Base-by-base conservation (phyloP, 257 asterid genomes). In the Nicotiana otophora region DNA sequence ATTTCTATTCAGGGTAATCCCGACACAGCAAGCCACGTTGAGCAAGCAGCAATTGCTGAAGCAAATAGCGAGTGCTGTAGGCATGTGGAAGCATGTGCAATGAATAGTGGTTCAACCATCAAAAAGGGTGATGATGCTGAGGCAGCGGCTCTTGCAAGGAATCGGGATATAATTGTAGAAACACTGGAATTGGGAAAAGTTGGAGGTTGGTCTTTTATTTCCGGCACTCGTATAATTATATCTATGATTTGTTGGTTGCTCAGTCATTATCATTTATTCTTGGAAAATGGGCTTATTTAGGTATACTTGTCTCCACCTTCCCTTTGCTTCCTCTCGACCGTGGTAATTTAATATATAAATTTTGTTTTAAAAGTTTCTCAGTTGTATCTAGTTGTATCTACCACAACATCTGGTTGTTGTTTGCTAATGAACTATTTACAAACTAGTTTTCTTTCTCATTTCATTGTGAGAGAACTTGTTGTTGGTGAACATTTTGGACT, bases 121-220 rank as follows among this genome's bases (percentile, higher is more conserved):
- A 88, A 81, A 85, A 84, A 84, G 80, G 75, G 77, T 23, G 88
- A 78, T 76, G 86, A 81, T 33, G 82, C 81, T 81, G 92, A 86
- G 84, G 91, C 61, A 51, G 86, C 81, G 9, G 87, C 83, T 57
- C 66, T 83, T 81, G 84, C 83, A 69, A 87, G 83, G 82, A 86
- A 66, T 58, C 61, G 62, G 84, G 91, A 86, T 72, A 62, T 85
- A 82, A 88, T 86, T 28, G 23, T 33, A 36, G 79, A 82, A 72
- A 28, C n/a, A 58, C 5, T 57, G 68, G 58, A 55, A 23, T 53
- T 19, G 51, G 78, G 54, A 12, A 16, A 81, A 46, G 48, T 70
- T 81, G 57, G 66, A 30, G 83, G 83, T 65, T 69, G 17, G 78
- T 81, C 23, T 9, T 28, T 57, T 48, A 39, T 46, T 58, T 53